phyloP scores from a whole-genome alignment of 805 yeast genomes.

The Suhomyces faveliae region DNA sequence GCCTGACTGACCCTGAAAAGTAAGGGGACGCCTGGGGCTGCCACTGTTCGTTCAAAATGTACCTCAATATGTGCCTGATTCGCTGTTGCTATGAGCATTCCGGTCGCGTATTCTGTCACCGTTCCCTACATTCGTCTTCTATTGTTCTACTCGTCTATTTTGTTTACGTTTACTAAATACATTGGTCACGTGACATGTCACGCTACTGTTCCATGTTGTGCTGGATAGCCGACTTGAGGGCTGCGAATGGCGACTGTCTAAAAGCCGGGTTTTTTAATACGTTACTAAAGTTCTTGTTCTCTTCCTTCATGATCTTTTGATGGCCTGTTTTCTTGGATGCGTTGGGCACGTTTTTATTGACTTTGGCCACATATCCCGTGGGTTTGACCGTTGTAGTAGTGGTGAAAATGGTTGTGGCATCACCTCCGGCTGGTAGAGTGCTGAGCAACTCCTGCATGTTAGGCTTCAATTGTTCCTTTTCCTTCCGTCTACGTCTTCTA shows the following conservation, averaged over 20 bases:
- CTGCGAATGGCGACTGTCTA: slow-evolving; percentile 60
- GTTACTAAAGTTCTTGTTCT: slow-evolving; percentile 55
- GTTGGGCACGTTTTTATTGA: slow-evolving; percentile 48
- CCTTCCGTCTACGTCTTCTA: slow-evolving; percentile 60
- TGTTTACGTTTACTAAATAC: background rate
- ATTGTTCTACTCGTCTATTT: background rate
- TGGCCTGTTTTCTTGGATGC: slow-evolving; percentile 40
- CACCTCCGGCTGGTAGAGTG: slow-evolving; percentile 44
- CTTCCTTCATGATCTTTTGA: slow-evolving; percentile 54
- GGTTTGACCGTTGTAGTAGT: slow-evolving; percentile 20
- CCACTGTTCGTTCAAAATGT: no score
- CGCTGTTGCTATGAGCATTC: background rate
- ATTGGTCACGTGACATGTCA: background rate
- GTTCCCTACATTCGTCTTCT: background rate
- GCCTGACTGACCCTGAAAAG: no score
- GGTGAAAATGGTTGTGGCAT: slow-evolving; percentile 5
- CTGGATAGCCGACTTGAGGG: slow-evolving; percentile 56
- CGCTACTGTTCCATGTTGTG: slow-evolving; percentile 19
- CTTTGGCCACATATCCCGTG: slow-evolving; percentile 11
- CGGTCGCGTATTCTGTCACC: background rate
- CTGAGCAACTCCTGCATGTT: slow-evolving; percentile 61
- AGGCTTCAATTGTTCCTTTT: slow-evolving; percentile 63
- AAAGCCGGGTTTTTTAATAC: slow-evolving; percentile 56
- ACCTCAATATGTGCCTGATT: background rate
- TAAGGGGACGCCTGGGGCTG: background rate